A percentile compares a stretch with the other conserved stretches of the same genome.
Evolutionary conservation across 2,329 filamentous ascomycete species (phyloP).

Genomic region (Talaromyces sp.): DNA sequence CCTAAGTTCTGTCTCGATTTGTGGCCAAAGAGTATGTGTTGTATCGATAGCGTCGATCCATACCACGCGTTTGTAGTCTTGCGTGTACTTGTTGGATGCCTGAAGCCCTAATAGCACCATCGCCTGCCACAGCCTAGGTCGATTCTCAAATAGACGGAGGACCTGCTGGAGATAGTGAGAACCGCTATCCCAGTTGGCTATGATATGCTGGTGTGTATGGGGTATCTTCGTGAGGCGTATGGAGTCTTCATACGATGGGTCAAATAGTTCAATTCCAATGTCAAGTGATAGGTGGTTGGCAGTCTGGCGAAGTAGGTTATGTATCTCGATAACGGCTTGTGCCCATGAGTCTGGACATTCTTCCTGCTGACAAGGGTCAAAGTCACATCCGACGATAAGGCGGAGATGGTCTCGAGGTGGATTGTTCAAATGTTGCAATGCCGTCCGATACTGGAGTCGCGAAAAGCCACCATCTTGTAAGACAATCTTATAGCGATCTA

Average conservation of each 20-base stretch:
- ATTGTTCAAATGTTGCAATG: background rate
- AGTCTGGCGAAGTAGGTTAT: background rate
- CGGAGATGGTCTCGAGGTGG: background rate
- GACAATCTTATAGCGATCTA: background rate
- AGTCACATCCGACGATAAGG: background rate
- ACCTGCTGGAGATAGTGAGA: background rate
- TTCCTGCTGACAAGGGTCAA: background rate
- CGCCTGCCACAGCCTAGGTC: constrained; percentile 1
- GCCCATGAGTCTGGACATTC: background rate
- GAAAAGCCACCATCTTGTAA: background rate
- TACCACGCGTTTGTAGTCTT: constrained; percentile 1
- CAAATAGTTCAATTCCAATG: background rate
- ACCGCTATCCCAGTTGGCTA: background rate
- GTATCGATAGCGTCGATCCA: constrained; percentile 4
- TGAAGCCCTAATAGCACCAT: background rate
- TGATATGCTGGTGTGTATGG: background rate
- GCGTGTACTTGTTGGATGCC: background rate
- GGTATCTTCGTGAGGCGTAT: background rate
- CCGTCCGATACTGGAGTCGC: background rate
- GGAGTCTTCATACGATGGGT: background rate
- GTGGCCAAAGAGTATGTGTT: background rate
- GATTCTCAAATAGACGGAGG: background rate
- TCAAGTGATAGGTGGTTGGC: background rate
- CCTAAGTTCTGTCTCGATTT: background rate
- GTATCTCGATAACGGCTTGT: background rate